Base-by-base conservation (phyloP, 768 basidiomycete genomes). In the Russula sp. region DNA sequence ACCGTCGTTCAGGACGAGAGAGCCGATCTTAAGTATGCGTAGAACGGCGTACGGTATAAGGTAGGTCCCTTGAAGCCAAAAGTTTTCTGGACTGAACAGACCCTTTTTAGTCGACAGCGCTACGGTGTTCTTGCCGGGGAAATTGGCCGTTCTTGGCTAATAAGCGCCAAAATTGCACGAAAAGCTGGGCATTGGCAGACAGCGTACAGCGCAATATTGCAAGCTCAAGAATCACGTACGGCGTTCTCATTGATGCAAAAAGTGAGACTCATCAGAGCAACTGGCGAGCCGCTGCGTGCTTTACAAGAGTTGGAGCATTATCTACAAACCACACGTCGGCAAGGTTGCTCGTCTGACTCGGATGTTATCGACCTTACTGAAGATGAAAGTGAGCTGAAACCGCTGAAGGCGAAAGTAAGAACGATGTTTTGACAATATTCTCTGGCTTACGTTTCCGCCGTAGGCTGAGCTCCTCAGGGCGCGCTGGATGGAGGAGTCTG, bases 111-210 rank as follows among this genome's bases (percentile, higher is more conserved):
- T 55, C 51, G 57, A 18, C 61, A 63, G 39, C 47, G 55, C n/a
- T 53, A 40, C 44, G 45, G 22, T 42, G 57, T 39, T 11, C 61
- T 68, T 56, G 37, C 45, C 13, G 65, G 58, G 11, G 67, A 68
- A 63, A 86, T 95, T 42, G 89, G 93, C 3, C 81, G 82, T 52
- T 86, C 92, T 1, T 99, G 97, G 97, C 80, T 98, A 13, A 79
- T 84, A 32, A 98, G 89, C 63, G 89, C 95, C n/a, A 98, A 95
- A 72, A 94, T 94, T 60, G 97, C 97, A 39, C 80, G 97, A 39
- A 99, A 98, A 72, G 91, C 94, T 3, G 89, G 92, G 0, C 94
- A 98, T 72, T 87, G 85, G 79, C 96, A 98, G 76, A 98, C 96
- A 0, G 94, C 97, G 2, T 99, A 98, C 72, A 97, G 91, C 70